These are phyloP conservation scores for Neurospora sp. DNA, from an alignment of 495 filamentous ascomycete species.

Conservation along the genomic window DNA sequence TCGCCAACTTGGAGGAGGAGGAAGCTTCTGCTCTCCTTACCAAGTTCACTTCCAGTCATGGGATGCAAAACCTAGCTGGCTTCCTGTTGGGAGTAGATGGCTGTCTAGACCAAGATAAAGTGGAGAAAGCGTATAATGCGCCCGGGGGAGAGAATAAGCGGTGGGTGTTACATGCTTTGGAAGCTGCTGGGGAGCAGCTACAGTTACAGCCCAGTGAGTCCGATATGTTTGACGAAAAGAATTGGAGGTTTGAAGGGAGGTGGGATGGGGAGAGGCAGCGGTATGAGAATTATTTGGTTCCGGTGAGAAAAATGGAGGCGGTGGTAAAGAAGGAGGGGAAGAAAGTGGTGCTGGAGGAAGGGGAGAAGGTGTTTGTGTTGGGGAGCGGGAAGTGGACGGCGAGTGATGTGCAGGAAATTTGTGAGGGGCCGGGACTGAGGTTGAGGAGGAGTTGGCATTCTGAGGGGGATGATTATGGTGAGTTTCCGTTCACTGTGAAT, in stretches of 20 bases:
- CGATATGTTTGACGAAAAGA: neutral
- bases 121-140: conserved; percentile 4
- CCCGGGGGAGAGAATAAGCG: neutral
- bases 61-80: conserved; percentile 3
- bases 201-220: neutral
- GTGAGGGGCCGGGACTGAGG: neutral
- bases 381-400: conserved; percentile 9
- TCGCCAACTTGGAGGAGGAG: conserved; percentile 2
- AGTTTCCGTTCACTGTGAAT: neutral
- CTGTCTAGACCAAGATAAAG: conserved; percentile 1
- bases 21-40: conserved; percentile 1
- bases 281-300: conserved; percentile 6
- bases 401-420: neutral
- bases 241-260: conserved; percentile 6
- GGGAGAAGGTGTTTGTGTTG: conserved; percentile 2
- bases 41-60: neutral
- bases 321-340: neutral
- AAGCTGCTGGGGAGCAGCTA: conserved; percentile 2
- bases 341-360: neutral
- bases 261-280: conserved; percentile 3
- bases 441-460: conserved; percentile 1
- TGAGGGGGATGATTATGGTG: conserved; percentile 5
- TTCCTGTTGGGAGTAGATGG: conserved; percentile 6
- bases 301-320: neutral
- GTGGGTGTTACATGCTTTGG: conserved; percentile 5